Evolutionary conservation across 192 early-diverging fungal species (phyloP), one percentile per base, ranked within the genome.

Genomic region (Coemansia sp.): DNA sequence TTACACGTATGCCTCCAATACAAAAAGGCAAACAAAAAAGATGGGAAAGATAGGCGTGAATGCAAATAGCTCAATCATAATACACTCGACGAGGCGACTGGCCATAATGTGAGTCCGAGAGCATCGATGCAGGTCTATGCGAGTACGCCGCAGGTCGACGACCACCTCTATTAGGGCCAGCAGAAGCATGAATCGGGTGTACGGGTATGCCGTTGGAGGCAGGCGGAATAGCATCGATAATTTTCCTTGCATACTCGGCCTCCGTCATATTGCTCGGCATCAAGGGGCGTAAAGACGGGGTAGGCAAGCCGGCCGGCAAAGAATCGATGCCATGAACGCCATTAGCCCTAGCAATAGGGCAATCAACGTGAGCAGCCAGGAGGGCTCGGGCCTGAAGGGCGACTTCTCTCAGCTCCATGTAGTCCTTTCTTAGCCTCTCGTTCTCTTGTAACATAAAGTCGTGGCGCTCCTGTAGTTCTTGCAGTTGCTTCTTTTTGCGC

Each of bases 401-500:
- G 51, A 90, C 83, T 57, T 95, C 92, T 51, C 89, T 77, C 24
- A 94, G 62, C 18, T 72, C 62, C 45, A 70, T 62, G 39, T 71
- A 75, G 43, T 83, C 76, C 3, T 51, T 35, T 5, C 65, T 57
- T 20, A 82, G 24, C 5, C 67, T 55, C 48, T 83, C 74, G 69
- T 85, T 83, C 40, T 85, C 74, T 3, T 23, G 13, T 18, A 63
- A 24, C 66, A 82, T 63, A 31, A 61, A 76, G 57, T 82, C 79
- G 43, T 76, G 70, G 1, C 78, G 82, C 6, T 69, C 62, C 48
- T 96, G 92, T 66, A 96, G 85, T 51, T 90, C 87, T 45, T 86
- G 81, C 14, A 96, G 83, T 88, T 92, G 93, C 64, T 91, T 89
- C 79, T 96, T 96, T 76, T 96, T 96, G 58, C 94, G 90, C 71